Base-by-base conservation (phyloP, 139 green algal species). In the Zygnema cylindricum region DNA sequence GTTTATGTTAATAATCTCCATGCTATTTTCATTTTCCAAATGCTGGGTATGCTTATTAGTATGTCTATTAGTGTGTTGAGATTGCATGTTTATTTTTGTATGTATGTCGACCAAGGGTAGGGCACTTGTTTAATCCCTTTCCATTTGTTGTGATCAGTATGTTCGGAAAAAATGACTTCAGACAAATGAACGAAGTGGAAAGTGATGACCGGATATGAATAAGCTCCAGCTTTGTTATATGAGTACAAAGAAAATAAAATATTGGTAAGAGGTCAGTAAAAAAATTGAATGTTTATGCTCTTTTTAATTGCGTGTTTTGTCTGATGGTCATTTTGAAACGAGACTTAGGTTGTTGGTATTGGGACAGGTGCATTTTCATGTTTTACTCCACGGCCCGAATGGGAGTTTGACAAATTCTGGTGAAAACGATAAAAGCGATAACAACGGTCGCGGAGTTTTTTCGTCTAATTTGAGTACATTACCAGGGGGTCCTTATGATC, bases 401-500 rank as follows among this genome's bases (percentile, higher is more conserved):
- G 39, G 39, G 33, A 39, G 77, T 43, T 3, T 11, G 39, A 83
- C 42, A 85, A 75, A 77, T 43, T 81, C 54, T 41, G 57, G n/a
- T 77, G 23, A 33, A n/a, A 75, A 36, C 3, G 32, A 11, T 3
- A 39, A 11, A 38, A 79, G 41, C 40, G 11, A 7, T 87, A 69
- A 69, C 30, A 87, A 69, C 23, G 82, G 43, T 21, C 40, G 32
- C 87, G 57, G 3, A 63, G 87, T 2, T 63, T 87, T 3, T 40
- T 87, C 71, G 69, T 86, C 55, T 33, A 63, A 35, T 41, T 42
- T 33, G 43, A 85, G 2, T 38, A 43, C 43, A 33, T 86, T 42
- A 7, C 82, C 2, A 69, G 30, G 71, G 21, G 43, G 16, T 7
- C 3, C 32, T 35, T 82, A 23, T 43, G 78, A 86, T 16, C 54